A percentile compares a stretch with the other conserved stretches of the same genome.
Evolutionary conservation across 2,329 filamentous ascomycete species (phyloP).

Genomic region (Monosporascus sp.): DNA sequence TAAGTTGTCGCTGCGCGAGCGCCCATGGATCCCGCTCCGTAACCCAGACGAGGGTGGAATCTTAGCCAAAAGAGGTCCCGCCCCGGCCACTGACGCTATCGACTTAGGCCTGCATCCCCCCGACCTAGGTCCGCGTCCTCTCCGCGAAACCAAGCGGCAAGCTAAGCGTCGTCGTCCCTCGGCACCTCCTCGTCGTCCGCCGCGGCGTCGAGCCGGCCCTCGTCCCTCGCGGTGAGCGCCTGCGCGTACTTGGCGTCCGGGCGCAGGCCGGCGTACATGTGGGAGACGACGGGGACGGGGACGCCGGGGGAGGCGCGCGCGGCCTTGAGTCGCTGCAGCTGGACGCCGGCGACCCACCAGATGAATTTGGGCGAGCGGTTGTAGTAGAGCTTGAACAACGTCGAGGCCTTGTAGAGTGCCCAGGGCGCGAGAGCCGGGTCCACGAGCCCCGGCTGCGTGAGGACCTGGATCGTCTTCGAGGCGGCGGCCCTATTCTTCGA

Average conservation of each 20-base stretch:
- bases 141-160: no score
- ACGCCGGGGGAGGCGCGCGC: conserved; percentile 15
- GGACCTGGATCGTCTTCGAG: conserved; percentile 21
- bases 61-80: background rate
- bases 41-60: background rate
- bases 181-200: conserved; percentile 7
- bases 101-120: no score
- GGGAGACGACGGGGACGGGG: conserved; percentile 28
- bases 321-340: conserved; percentile 44
- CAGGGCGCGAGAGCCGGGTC: conserved; percentile 32
- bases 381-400: conserved; percentile 37
- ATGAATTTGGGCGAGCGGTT: conserved; percentile 24
- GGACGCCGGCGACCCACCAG: conserved; percentile 44
- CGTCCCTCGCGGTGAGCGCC: conserved; percentile 12
- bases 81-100: no score
- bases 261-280: conserved; percentile 20
- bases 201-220: conserved; percentile 9
- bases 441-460: conserved; percentile 22
- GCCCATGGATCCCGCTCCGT: no score
- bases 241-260: conserved; percentile 21
- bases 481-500: conserved; percentile 4
- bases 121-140: no score
- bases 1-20: background rate
- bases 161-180: conserved; percentile 13
- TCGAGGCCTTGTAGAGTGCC: conserved; percentile 46